Evolutionary conservation across 306 rosid species (phyloP).

Genomic region (Cicer chorassanicum): DNA sequence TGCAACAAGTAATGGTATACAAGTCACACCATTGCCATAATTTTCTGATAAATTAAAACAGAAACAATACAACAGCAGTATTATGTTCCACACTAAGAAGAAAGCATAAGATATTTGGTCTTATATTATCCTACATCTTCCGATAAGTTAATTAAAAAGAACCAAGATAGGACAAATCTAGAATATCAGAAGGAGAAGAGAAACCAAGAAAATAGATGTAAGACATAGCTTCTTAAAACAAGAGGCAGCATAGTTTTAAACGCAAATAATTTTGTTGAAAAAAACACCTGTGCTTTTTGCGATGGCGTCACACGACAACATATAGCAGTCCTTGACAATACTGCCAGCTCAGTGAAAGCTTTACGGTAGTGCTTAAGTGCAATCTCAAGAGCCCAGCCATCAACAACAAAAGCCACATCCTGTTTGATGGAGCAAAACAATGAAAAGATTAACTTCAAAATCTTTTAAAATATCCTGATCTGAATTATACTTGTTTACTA

Average conservation of each 20-base stretch:
- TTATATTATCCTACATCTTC: constrained; percentile 7
- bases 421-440: constrained; percentile 42
- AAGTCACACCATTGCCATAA: constrained; percentile 35
- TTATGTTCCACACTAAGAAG: constrained; percentile 20
- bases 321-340: constrained; percentile 96
- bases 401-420: constrained; percentile 96
- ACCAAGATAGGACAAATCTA: constrained; percentile 33
- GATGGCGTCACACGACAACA: constrained; percentile 99
- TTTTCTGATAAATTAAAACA: constrained; percentile 24
- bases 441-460: constrained; percentile 32
- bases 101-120: constrained; percentile 28
- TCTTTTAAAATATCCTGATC: constrained; percentile 31
- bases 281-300: constrained; percentile 92
- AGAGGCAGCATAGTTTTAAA: constrained; percentile 26
- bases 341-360: constrained; percentile 93
- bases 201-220: constrained; percentile 16
- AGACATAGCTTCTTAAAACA: constrained; percentile 34
- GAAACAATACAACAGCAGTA: constrained; percentile 39
- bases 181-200: constrained; percentile 35
- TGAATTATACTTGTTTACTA: not conserved
- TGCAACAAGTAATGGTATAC: constrained; percentile 57
- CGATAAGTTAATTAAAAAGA: constrained; percentile 21
- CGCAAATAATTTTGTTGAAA: constrained; percentile 19
- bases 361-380: constrained; percentile 84
- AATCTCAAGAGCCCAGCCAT: constrained; percentile 99